phyloP scores from a whole-genome alignment of 176 grass and related monocot genomes.

The Olyra latifolia region DNA sequence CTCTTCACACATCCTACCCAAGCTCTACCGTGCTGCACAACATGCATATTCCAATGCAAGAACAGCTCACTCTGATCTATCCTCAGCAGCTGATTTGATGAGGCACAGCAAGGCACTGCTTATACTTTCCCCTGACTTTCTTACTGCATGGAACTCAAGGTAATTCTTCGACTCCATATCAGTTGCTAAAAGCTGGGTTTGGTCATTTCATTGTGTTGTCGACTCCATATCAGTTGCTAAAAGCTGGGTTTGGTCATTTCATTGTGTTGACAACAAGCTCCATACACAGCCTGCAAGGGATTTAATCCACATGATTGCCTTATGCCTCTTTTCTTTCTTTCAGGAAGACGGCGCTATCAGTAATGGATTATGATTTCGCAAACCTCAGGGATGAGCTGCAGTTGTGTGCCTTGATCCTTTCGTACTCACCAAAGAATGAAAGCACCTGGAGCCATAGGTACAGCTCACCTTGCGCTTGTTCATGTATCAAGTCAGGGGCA shows the following conservation, averaged over 20 bases:
- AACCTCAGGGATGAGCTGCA: constrained; percentile 59
- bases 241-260: background rate
- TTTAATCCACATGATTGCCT: background rate
- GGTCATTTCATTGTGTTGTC: background rate
- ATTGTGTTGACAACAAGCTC: background rate
- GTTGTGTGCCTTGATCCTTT: constrained; percentile 61
- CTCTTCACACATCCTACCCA: constrained; percentile 44
- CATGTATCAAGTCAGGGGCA: background rate
- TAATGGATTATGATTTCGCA: constrained; percentile 18
- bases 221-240: background rate
- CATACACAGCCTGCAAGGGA: background rate
- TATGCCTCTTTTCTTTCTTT: constrained; percentile 14
- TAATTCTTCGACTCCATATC: constrained; percentile 11
- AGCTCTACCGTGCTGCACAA: constrained; percentile 44
- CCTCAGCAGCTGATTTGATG: constrained; percentile 36
- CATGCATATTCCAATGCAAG: constrained; percentile 37
- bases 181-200: background rate
- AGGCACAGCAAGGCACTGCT: constrained; percentile 67
- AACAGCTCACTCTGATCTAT: constrained; percentile 25
- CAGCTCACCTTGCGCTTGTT: background rate
- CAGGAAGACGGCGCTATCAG: constrained; percentile 63
- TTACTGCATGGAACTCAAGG: constrained; percentile 82
- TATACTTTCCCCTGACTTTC: constrained; percentile 71
- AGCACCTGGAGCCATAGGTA: constrained; percentile 72
- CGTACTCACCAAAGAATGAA: constrained; percentile 64